A percentile compares a stretch with the other conserved stretches of the same genome.
These are phyloP conservation scores for Hymenoscyphus salicellus DNA, from an alignment of 2,329 filamentous ascomycete species.

Conservation along the genomic window DNA sequence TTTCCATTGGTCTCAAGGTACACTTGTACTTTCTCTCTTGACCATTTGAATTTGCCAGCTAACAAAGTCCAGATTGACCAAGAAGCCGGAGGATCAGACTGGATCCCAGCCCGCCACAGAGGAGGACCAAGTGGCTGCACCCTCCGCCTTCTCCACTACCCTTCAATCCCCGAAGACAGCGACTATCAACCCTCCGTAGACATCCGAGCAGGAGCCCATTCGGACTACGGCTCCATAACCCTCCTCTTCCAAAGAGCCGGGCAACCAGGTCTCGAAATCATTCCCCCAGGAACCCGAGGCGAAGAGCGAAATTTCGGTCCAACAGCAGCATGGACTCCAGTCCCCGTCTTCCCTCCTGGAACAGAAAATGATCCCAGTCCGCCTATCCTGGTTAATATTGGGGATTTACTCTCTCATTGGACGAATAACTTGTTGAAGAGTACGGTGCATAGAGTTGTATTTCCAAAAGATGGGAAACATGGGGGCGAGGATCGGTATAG, in stretches of 20 bases:
- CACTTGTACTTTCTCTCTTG: neutral
- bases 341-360: conserved; percentile 62
- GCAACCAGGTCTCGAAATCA: conserved; percentile 83
- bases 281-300: conserved; percentile 47
- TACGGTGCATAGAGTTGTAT: conserved; percentile 86
- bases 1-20: conserved; percentile 73
- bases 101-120: conserved; percentile 61
- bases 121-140: conserved; percentile 50
- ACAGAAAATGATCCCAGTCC: conserved; percentile 58
- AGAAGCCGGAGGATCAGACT: conserved; percentile 26
- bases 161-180: conserved; percentile 44
- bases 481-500: conserved; percentile 56
- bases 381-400: conserved; percentile 74
- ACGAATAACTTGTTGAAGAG: conserved; percentile 82
- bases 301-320: conserved; percentile 36
- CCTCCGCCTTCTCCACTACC: conserved; percentile 68
- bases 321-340: conserved; percentile 54
- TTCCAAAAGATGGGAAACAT: conserved; percentile 51
- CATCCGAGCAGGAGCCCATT: conserved; percentile 86
- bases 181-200: conserved; percentile 53
- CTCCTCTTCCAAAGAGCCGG: conserved; percentile 82
- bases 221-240: conserved; percentile 69
- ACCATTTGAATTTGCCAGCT: conserved; percentile 18
- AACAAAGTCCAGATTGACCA: conserved; percentile 25
- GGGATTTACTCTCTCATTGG: conserved; percentile 77